Base-by-base conservation (phyloP, 441 rosid genomes). In the Aquilaria agallochum region DNA sequence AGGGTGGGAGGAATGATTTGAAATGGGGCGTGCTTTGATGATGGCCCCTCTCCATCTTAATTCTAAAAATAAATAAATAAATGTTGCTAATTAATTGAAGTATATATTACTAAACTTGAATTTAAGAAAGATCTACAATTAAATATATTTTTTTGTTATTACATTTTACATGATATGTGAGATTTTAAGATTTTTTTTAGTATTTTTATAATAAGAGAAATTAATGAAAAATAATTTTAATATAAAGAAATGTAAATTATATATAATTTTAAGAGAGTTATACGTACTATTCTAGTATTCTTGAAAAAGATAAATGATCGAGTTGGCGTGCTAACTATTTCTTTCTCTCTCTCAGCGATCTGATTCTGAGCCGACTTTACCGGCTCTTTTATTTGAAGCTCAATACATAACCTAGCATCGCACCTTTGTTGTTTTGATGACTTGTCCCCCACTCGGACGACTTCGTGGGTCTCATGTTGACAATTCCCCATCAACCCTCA, bases 1-100 rank as follows among this genome's bases (percentile, higher is more conserved):
- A 63, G 61, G 59, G 53, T 61, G 70, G 75, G 76, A 49, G 85
- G 60, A 76, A 86, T 83, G 87, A 86, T 86, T 76, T 62, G 70
- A 8, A 36, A 36, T 36, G 6, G 76, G 45, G 76, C 68, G 78
- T 73, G 86, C 82, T 60, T 31, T 64, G 73, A 87, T 78, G 80
- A 82, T 82, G 76, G 72, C 59, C 59, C 46, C 46, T 56, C 65
- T 51, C 67, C 42, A 36, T 2, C 42, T 36, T 36, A 36, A 36
- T 36, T 8, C 42, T 36, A 36, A 36, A 36, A 36, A 8, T 36
- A 36, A 8, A 36, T 8, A 36, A 36, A 36, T 36, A 36, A 36
- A 36, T 36, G 42, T 36, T 36, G 42, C 9, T 36, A 36, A 36
- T 20, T 20, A 20, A 20, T 20, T 20, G 27, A 20, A 20, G 27